Base-by-base conservation (phyloP, 345 rosid species). In the Pistacia atlantica region DNA sequence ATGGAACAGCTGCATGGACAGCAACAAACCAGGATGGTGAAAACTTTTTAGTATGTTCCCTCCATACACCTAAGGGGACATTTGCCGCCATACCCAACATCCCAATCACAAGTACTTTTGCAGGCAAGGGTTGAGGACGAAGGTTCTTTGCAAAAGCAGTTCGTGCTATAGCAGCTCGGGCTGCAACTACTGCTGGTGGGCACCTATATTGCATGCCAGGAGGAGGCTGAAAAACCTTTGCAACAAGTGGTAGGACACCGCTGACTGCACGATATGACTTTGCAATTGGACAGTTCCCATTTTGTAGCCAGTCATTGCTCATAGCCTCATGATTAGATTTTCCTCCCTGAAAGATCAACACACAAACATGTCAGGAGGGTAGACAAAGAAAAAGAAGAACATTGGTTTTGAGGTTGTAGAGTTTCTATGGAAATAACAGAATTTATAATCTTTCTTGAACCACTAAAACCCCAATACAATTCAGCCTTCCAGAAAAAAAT, bases 51-150 rank as follows among this genome's bases (percentile, higher is more conserved):
- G 99, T 92, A 87, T 95, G 98, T 74, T 93, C 98, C 86, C 97
- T 89, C 99, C 99, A 96, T 62, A 96, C 80, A 31, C 99, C 99
- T 51, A 93, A 76, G 14, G 99, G 98, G 65, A 96, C 90, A 77
- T 96, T 93, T 45, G 89, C 89, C 4, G 99, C 99, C 99, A 96
- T 92, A 72, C 99, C 99, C 60, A 96, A 46, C 88, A 96, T 77
- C 70, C 98, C 98, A 17, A 96, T 92, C 72, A 83, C 97, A 46
- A 95, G 84, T 58, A 95, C 71, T 83, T 95, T 95, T 46, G 91
- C 71, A 3, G 99, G 94, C 77, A 96, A 80, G 61, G 97, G 87
- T 77, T 96, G 98, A 7, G 99, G 99, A n/a, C 99, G 89, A 58
- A 93, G 93, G 79, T 90, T 96, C 89, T 90, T 96, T 2, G 97